These are phyloP conservation scores for Macadamia integrifolia DNA, from an alignment of 164 flowering plant species.

Conservation along the genomic window DNA sequence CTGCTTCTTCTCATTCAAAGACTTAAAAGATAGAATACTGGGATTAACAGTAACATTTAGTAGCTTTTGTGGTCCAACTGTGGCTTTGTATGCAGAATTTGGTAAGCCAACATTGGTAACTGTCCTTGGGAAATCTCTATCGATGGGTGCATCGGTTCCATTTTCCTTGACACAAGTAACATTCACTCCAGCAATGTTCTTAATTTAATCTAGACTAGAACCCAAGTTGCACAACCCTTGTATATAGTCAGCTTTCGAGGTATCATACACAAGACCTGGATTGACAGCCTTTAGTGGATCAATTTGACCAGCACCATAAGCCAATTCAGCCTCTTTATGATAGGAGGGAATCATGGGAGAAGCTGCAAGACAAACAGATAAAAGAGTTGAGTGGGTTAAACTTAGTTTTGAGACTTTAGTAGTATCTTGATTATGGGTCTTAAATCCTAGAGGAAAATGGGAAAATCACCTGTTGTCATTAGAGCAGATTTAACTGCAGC, in stretches of 20 bases:
- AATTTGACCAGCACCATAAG: background rate
- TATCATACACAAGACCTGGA: background rate
- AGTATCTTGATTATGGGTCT: background rate
- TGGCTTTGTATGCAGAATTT: conserved; percentile 13
- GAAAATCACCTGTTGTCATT: background rate
- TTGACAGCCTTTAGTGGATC: background rate
- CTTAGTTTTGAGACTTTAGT: too few relatives aligned
- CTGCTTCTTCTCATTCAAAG: conserved; percentile 4
- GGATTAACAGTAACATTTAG: background rate
- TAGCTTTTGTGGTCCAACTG: background rate
- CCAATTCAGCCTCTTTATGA: background rate
- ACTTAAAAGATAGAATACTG: conserved; percentile 1
- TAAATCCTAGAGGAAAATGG: background rate
- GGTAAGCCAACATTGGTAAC: conserved; percentile 25
- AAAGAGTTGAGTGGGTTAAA: background rate
- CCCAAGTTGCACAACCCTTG: background rate
- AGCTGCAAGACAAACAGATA: background rate
- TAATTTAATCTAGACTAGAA: too few relatives aligned
- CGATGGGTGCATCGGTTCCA: background rate
- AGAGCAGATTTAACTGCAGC: background rate
- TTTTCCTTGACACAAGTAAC: too few relatives aligned
- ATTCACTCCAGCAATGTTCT: too few relatives aligned
- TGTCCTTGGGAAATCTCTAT: conserved; percentile 11
- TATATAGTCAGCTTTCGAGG: background rate
- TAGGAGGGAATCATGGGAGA: background rate